Percentiles rank a stretch among this genome's conserved stretches.
Evolutionary conservation across 768 basidiomycete genomes (phyloP).

Genomic region (Agaricus subrufescens): DNA sequence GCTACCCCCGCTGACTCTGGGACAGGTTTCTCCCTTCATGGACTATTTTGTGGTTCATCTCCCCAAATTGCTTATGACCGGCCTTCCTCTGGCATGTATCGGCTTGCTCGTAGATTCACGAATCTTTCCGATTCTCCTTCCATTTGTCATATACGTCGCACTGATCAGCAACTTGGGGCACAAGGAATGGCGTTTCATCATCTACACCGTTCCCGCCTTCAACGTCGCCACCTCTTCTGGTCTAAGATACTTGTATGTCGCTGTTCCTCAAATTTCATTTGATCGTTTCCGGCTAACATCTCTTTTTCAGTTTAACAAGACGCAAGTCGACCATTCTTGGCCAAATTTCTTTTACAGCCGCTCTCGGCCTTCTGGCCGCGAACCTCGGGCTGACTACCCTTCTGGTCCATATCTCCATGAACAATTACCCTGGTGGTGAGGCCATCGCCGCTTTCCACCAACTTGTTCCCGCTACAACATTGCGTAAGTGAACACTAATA

Average conservation of each 20-base stretch:
- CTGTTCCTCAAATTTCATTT: not conserved
- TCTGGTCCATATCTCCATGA: conserved; percentile 51
- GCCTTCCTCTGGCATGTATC: conserved; percentile 56
- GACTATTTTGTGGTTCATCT: conserved; percentile 64
- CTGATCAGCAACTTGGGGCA: conserved; percentile 78
- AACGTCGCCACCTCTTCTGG: conserved; percentile 77
- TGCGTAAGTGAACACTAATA: conserved; percentile 14
- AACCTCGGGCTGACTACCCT: conserved; percentile 54
- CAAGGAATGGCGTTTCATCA: conserved; percentile 97
- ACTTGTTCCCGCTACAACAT: conserved; percentile 27
- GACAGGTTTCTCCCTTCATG: conserved; percentile 59
- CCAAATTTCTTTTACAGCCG: conserved; percentile 37
- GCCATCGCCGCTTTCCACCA: conserved; percentile 64
- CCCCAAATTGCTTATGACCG: conserved; percentile 71
- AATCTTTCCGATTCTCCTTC: conserved; percentile 45
- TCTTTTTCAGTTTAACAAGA: conserved; percentile 35
- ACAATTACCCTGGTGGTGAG: conserved; percentile 88
- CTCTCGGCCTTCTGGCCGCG: conserved; percentile 41
- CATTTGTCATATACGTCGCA: conserved; percentile 48
- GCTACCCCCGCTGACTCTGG: conserved; percentile 1
- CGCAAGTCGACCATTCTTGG: conserved; percentile 46
- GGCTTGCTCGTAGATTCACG: conserved; percentile 44
- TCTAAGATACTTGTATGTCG: conserved; percentile 56
- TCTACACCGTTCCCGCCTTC: conserved; percentile 79
- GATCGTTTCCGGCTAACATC: not conserved